Evolutionary conservation across 495 filamentous ascomycete species (phyloP), one percentile per base, ranked within the genome.

Genomic region (Hypoxylon perforatum): DNA sequence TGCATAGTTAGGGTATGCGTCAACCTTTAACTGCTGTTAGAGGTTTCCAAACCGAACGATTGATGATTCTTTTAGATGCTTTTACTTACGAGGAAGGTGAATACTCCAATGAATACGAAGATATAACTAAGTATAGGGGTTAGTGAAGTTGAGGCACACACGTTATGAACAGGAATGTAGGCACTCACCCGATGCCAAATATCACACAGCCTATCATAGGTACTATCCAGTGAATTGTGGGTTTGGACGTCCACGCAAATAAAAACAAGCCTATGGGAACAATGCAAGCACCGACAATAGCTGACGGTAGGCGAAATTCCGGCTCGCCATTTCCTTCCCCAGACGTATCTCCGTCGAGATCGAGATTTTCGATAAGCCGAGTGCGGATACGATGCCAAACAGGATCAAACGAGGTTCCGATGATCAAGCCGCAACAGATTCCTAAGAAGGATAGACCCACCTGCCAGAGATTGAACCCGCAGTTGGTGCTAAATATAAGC

Each of bases 1-100:
- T 23, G 94, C 93, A 79, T 93, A 97, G 17, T 89, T 77, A 4
- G 94, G 94, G 75, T 96, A 94, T 14, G 90, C 90, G 76, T 96
- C 94, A n/a, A n/a, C n/a, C n/a, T n/a, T n/a, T n/a, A 21, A 98
- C 94, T 81, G 74, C 63, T 17, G 57, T 35, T 19, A 28, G 63
- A 65, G 64, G n/a, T n/a, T n/a, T n/a, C n/a, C n/a, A n/a, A n/a
- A n/a, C n/a, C n/a, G n/a, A n/a, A n/a, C n/a, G n/a, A n/a, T n/a
- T n/a, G n/a, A n/a, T n/a, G n/a, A n/a, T n/a, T 76, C 45, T 73
- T 70, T 70, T 67, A 52, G 56, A 49, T 6, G 23, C 14, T 28
- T 23, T 14, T 11, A 81, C 81, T 73, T 69, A 84, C 72, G 52
- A 97, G 81, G 78, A 97, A 97, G 19, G 94, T 97, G 77, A 97